Percentiles rank a stretch among this genome's conserved stretches.
Evolutionary conservation across 768 basidiomycete species (phyloP).

Genomic region (Amanita exitialis): DNA sequence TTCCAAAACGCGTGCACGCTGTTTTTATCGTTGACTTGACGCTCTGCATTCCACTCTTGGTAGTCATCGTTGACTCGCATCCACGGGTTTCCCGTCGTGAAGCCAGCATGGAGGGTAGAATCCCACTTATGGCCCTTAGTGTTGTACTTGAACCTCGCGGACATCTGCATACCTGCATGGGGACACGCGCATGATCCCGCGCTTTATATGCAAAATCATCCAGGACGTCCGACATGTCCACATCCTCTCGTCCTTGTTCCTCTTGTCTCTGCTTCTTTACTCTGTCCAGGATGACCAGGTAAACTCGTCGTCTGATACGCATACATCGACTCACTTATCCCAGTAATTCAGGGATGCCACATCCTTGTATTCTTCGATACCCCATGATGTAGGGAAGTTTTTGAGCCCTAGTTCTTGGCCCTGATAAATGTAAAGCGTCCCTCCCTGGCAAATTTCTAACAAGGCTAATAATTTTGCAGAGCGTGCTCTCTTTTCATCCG

Average conservation of each 20-base stretch:
- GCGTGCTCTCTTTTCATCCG: slow-evolving; percentile 38
- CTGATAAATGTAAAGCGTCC: slow-evolving; percentile 67
- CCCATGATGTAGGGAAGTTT: slow-evolving; percentile 55
- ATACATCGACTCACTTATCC: slow-evolving; percentile 32
- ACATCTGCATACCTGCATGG: slow-evolving; percentile 43
- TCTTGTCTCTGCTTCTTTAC: slow-evolving; percentile 26
- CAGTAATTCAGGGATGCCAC: slow-evolving; percentile 53
- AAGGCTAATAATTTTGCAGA: slow-evolving; percentile 60
- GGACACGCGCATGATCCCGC: slow-evolving; percentile 61
- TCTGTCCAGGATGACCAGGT: slow-evolving; percentile 16
- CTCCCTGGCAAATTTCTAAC: slow-evolving; percentile 49
- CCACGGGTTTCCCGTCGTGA: slow-evolving; percentile 59
- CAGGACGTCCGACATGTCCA: slow-evolving; percentile 54
- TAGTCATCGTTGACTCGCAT: slow-evolving; percentile 71
- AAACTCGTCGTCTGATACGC: not conserved
- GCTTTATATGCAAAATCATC: slow-evolving; percentile 50
- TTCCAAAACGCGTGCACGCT: slow-evolving; percentile 59
- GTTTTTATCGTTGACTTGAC: slow-evolving; percentile 33
- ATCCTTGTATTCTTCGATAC: slow-evolving; percentile 66
- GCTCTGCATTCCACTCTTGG: slow-evolving; percentile 42
- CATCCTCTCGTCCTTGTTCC: slow-evolving; percentile 24
- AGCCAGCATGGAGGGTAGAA: slow-evolving; percentile 42
- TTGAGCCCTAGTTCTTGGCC: slow-evolving; percentile 65
- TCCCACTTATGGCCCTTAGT: slow-evolving; percentile 39
- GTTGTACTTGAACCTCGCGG: not conserved